Conservation (phyloP, 1,284 basidiomycete genomes). For the Cryptococcus hybrid region DNA sequence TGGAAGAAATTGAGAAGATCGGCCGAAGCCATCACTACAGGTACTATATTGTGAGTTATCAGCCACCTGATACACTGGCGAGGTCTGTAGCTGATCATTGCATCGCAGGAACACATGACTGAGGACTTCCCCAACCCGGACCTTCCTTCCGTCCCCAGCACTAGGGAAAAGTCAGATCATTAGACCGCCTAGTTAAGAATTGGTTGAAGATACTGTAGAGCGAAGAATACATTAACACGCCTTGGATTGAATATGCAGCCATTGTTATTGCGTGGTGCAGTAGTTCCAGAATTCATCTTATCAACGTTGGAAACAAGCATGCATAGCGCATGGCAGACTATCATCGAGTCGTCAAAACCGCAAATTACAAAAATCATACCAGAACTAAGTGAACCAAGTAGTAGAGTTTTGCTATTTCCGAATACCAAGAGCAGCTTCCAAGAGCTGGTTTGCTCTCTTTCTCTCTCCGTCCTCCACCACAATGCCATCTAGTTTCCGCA, state of each 20-base stretch:
- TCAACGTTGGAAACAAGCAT: too few relatives aligned
- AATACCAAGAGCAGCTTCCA: conserved; percentile 39
- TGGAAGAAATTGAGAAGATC: conserved; percentile 60
- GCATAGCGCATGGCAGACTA: too few relatives aligned
- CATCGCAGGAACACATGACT: conserved; percentile 37
- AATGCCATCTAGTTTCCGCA: conserved; percentile 78
- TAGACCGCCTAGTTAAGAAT: too few relatives aligned
- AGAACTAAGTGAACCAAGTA: too few relatives aligned
- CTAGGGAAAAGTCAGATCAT: background rate
- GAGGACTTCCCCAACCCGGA: conserved; percentile 43
- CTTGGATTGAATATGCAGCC: too few relatives aligned
- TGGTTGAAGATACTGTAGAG: too few relatives aligned
- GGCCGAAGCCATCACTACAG: conserved; percentile 63
- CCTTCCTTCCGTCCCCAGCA: conserved; percentile 22
- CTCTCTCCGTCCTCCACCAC: conserved; percentile 74
- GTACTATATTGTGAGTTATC: conserved; percentile 29
- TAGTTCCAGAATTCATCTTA: too few relatives aligned
- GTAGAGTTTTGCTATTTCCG: too few relatives aligned
- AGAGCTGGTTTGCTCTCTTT: conserved; percentile 68
- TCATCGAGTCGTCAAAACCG: too few relatives aligned
- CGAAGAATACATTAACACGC: too few relatives aligned
- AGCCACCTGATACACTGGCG: background rate
- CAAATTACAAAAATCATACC: too few relatives aligned
- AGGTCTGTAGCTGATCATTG: background rate
- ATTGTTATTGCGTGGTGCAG: too few relatives aligned